Conservation (phyloP, 2,329 filamentous ascomycete species). For the Graphilbum fragrans region DNA sequence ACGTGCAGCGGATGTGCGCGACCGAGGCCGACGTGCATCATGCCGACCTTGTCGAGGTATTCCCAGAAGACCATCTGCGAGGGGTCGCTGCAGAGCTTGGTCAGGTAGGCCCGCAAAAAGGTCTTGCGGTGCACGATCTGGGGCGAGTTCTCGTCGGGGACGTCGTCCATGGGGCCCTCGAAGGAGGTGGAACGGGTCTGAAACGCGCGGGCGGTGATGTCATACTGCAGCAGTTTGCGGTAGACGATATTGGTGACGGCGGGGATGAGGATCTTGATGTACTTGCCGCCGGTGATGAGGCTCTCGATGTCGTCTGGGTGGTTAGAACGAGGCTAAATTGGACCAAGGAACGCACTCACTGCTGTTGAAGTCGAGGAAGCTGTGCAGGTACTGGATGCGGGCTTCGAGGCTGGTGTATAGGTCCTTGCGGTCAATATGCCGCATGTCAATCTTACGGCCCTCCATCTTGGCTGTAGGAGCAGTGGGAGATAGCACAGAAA, state of each 20-base stretch:
- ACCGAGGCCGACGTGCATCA: conserved; percentile 73
- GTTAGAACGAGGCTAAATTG: not conserved
- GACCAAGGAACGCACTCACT: conserved; percentile 33
- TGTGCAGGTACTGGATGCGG: conserved; percentile 60
- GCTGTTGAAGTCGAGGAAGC: conserved; percentile 63
- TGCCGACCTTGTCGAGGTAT: conserved; percentile 72
- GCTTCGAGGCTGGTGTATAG: conserved; percentile 60
- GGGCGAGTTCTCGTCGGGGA: conserved; percentile 54
- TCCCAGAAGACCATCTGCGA: conserved; percentile 70
- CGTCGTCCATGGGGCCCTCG: conserved; percentile 53
- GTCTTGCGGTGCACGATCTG: conserved; percentile 69
- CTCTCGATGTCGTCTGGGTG: conserved; percentile 59
- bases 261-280: conserved; percentile 72
- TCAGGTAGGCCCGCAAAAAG: conserved; percentile 65
- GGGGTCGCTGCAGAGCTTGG: conserved; percentile 62
- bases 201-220: conserved; percentile 72
- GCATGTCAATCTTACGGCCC: conserved; percentile 13
- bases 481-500: too few species aligned
- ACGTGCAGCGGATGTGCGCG: conserved; percentile 62
- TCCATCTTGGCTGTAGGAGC: conserved; percentile 4
- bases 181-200: conserved; percentile 50
- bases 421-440: conserved; percentile 58
- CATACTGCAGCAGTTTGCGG: conserved; percentile 66
- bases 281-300: conserved; percentile 56
- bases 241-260: conserved; percentile 78